These are phyloP conservation scores for Cytospora paraplurivora DNA, from an alignment of 2,329 filamentous ascomycete species.

Conservation along the genomic window DNA sequence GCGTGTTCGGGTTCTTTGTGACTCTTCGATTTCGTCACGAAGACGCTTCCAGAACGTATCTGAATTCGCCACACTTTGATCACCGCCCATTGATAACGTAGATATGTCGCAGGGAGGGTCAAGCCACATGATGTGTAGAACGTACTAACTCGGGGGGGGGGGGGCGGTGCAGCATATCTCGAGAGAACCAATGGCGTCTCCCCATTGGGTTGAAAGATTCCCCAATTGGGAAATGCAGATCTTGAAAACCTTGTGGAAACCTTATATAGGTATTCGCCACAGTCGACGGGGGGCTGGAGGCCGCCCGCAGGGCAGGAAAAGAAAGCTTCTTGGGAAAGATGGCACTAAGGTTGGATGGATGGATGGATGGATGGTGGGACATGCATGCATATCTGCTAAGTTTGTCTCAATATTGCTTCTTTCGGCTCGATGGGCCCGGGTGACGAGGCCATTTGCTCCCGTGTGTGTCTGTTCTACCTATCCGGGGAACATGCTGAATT, in stretches of 20 bases:
- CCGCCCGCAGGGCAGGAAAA: conserved; percentile 8
- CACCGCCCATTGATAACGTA: neutral
- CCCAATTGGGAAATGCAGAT: conserved; percentile 15
- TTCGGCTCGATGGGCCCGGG: too few species aligned
- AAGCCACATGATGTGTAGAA: neutral
- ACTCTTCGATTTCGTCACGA: too few species aligned
- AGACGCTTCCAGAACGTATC: too few species aligned
- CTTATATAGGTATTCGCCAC: conserved; percentile 18
- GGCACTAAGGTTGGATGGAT: too few species aligned
- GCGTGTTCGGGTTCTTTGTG: too few species aligned
- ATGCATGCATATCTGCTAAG: too few species aligned
- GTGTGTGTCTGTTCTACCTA: too few species aligned
- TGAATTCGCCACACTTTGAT: too few species aligned
- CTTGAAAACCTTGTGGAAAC: neutral
- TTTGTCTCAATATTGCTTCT: too few species aligned
- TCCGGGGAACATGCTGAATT: too few species aligned
- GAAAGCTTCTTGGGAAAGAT: neutral
- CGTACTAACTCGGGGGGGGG: neutral
- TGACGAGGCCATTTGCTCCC: too few species aligned
- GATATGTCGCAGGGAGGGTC: neutral
- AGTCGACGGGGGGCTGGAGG: conserved; percentile 19
- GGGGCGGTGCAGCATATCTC: neutral
- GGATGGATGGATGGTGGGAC: too few species aligned
- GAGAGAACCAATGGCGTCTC: conserved; percentile 7
- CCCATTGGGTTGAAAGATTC: neutral